Conservation (phyloP, 176 grass and related monocot genomes). For the Ensete glaucum region DNA sequence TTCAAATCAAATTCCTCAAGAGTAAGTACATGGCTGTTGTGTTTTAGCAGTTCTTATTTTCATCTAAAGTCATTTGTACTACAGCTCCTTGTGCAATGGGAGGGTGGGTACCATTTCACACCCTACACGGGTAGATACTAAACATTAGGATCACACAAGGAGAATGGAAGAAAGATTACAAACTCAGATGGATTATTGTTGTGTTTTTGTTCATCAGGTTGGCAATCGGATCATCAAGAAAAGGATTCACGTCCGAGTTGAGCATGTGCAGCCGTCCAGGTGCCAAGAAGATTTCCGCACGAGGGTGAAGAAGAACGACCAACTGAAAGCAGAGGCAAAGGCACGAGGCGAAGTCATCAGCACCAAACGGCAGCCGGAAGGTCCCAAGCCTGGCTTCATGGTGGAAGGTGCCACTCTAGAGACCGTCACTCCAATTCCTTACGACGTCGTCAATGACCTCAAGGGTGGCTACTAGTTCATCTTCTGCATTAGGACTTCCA, state of each 20-base stretch:
- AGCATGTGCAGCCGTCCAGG: conserved; percentile 74
- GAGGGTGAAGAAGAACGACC: conserved; percentile 67
- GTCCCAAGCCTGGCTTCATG: conserved; percentile 91
- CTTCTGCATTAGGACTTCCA: not conserved
- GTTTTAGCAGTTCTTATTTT: not conserved
- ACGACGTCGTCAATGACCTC: conserved; percentile 93
- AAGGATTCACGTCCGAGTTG: conserved; percentile 81
- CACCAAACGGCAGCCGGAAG: conserved; percentile 77
- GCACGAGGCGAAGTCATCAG: conserved; percentile 68
- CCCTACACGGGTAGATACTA: no score
- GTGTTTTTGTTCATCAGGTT: conserved; percentile 23
- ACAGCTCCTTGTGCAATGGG: no score
- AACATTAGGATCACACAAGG: no score
- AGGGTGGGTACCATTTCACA: no score
- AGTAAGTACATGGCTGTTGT: no score
- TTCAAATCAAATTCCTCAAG: no score
- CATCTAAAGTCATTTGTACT: not conserved
- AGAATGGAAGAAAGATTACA: no score
- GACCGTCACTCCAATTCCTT: conserved; percentile 33
- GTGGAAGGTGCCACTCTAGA: conserved; percentile 38
- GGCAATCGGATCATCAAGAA: conserved; percentile 61
- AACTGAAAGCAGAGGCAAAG: conserved; percentile 69
- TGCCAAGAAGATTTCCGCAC: conserved; percentile 61
- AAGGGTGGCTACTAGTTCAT: conserved; percentile 70
- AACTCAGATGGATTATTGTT: no score